phyloP scores from a whole-genome alignment of 139 green algal genomes.

The Tetradesmus obliquus region DNA sequence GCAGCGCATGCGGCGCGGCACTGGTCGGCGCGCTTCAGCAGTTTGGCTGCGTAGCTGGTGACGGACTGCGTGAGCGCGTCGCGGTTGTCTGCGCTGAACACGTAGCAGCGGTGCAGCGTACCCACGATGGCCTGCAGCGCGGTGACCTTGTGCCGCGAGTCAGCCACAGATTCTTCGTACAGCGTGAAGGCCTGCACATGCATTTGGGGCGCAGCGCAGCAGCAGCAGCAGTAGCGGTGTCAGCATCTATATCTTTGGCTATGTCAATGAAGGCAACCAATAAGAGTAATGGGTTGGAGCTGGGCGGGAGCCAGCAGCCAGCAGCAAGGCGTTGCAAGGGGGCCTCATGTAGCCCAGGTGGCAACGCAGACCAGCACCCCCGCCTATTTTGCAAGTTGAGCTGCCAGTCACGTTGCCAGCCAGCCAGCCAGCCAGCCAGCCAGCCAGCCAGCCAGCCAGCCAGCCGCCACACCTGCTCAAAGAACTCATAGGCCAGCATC shows the following conservation, averaged over 20 bases:
- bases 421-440: too few relatives aligned
- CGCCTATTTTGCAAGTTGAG: too few relatives aligned
- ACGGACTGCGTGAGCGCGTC: slow-evolving; percentile 86
- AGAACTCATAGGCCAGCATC: slow-evolving; percentile 93
- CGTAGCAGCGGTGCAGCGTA: slow-evolving; percentile 81
- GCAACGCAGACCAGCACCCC: not conserved
- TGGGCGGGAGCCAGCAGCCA: not conserved
- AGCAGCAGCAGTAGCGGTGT: not conserved
- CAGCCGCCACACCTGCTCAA: slow-evolving; percentile 77
- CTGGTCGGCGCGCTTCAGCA: slow-evolving; percentile 93
- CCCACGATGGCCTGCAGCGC: slow-evolving; percentile 88
- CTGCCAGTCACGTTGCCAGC: not conserved
- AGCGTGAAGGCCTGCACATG: slow-evolving; percentile 84
- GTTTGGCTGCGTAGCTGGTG: slow-evolving; percentile 80
- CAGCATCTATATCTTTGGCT: not conserved
- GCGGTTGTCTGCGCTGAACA: slow-evolving; percentile 83
- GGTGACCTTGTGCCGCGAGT: slow-evolving; percentile 79
- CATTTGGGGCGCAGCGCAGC: too few relatives aligned
- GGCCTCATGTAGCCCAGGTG: not conserved
- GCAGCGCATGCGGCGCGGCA: slow-evolving; percentile 84
- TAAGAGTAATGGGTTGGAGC: not conserved
- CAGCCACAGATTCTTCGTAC: slow-evolving; percentile 92
- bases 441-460: not conserved
- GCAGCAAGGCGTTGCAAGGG: not conserved
- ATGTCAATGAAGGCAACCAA: not conserved